phyloP scores from a whole-genome alignment of 306 rosid genomes.

The Trifolium repens region DNA sequence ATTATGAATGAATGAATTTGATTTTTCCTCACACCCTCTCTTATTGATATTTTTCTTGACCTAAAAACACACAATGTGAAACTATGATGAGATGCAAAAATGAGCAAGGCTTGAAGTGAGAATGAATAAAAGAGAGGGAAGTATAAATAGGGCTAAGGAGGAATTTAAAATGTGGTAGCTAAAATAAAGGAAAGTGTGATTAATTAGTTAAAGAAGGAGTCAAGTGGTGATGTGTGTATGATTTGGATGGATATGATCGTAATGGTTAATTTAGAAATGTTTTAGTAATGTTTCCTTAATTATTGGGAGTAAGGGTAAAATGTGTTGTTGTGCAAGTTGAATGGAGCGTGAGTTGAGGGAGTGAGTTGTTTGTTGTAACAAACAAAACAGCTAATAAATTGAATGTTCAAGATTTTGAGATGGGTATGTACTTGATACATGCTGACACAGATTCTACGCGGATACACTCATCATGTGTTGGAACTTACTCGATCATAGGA shows the following conservation, averaged over 20 bases:
- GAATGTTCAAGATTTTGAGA: background rate
- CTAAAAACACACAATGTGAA: background rate
- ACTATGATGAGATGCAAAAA: background rate
- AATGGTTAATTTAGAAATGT: background rate
- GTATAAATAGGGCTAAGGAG: background rate
- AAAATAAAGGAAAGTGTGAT: background rate
- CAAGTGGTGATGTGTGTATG: background rate
- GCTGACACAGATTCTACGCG: constrained; percentile 38
- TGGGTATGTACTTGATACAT: background rate
- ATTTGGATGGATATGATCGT: background rate
- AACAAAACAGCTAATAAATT: background rate
- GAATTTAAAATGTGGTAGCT: background rate
- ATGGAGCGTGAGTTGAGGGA: background rate
- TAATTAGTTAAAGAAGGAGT: background rate
- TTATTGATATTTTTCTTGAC: background rate
- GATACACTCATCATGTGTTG: constrained; percentile 36
- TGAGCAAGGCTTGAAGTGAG: background rate
- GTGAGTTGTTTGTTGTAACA: constrained; percentile 13
- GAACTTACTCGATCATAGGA: background rate
- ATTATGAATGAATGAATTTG: background rate
- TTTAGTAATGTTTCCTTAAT: background rate
- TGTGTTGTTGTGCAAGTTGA: background rate
- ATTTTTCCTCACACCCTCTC: background rate
- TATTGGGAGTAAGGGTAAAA: background rate
- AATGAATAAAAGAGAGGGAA: background rate